Base-by-base conservation (phyloP, 306 rosid species). In the Pterocarpus santalinus region DNA sequence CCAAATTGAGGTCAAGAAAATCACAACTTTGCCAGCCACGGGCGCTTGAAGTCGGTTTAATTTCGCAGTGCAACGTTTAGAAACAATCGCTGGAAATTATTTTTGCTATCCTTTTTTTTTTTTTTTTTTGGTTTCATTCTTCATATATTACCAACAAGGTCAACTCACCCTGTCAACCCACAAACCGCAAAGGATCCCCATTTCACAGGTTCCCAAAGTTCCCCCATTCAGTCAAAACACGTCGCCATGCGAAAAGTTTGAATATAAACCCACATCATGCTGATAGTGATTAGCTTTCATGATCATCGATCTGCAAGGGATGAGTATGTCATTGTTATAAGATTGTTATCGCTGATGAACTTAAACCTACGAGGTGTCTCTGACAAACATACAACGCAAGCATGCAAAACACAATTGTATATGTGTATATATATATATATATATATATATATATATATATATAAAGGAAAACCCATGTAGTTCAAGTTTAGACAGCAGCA, bases 141-240 rank as follows among this genome's bases (percentile, higher is more conserved):
- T 72, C 32, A 8, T 2, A 32, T 8, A 17, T 56, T 12, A 73
- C 7, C 34, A 36, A 35, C 32, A 4, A 8, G n/a, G 44, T 7
- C 16, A 56, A 17, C 8, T 39, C 14, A 22, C n/a, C 10, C 12
- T 35, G 70, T 16, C 70, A 46, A 47, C 33, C 2, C 62, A 64
- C 38, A 63, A 63, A 22, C 51, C 7, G 80, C 36, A 76, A 75
- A 51, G 67, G 72, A 22, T 22, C 28, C 28, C 28, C 28, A 22
- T 22, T 22, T 22, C 28, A 22, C 28, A 22, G 41, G 5, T 38
- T 6, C 41, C 41, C 41, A 38, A 38, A 38, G 41, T 38, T 38
- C 41, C 5, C 5, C 41, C 41, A 38, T 38, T 38, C 41, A 38
- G 41, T 38, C 41, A 38, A 38, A 38, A 38, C 41, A 38, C 41